Conservation (phyloP, 768 basidiomycete species). For the Suillus subluteus region DNA sequence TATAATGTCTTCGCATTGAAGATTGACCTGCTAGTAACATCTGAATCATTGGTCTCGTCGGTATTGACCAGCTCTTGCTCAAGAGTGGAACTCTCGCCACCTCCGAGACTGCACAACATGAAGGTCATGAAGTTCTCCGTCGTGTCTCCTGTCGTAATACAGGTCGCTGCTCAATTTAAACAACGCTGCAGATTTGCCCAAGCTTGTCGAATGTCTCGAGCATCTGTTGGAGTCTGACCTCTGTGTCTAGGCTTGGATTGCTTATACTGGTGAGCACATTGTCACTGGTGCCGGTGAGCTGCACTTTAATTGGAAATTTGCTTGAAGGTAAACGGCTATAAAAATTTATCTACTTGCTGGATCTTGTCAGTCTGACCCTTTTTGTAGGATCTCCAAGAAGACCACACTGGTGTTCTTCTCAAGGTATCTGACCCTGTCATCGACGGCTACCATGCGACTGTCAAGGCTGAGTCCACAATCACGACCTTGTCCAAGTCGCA, state of each 20-base stretch:
- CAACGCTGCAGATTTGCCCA: constrained; percentile 98
- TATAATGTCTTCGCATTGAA: too few species aligned
- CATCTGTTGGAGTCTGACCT: constrained; percentile 99
- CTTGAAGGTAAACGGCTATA: constrained; percentile 79
- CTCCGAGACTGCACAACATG: constrained; percentile 99
- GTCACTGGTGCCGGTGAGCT: constrained; percentile 99
- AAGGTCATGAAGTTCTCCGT: constrained; percentile 99
- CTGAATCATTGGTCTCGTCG: constrained; percentile 98
- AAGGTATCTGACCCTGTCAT: constrained; percentile 98
- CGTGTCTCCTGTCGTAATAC: constrained; percentile 99
- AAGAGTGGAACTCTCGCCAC: constrained; percentile 98
- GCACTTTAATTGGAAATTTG: constrained; percentile 99
- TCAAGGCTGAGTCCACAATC: constrained; percentile 93
- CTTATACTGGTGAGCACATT: constrained; percentile 94
- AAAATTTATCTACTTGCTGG: background rate
- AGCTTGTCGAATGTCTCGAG: constrained; percentile 99
- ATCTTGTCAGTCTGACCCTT: constrained; percentile 2
- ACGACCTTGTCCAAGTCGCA: constrained; percentile 98
- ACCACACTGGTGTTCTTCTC: constrained; percentile 98
- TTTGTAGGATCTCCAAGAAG: constrained; percentile 92
- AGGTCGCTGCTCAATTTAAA: constrained; percentile 99
- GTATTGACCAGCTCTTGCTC: constrained; percentile 99
- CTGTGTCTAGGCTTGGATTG: constrained; percentile 95
- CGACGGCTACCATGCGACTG: constrained; percentile 96
- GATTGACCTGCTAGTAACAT: constrained; percentile 99